Base-by-base conservation (phyloP, 306 rosid species). In the Quercus gilva region DNA sequence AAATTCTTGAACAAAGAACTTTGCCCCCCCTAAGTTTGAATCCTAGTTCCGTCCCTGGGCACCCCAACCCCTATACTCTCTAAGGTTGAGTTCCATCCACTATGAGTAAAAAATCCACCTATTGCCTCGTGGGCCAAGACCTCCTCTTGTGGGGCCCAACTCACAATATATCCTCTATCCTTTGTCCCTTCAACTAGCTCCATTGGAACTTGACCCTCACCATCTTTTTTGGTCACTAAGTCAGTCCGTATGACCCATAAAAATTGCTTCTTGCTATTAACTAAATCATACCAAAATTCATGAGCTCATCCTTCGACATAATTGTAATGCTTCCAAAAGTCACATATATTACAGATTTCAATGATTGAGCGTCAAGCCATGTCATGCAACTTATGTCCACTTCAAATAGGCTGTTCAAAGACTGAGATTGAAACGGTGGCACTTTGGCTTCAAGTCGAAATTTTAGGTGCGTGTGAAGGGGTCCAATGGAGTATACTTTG, bases 231-330 rank as follows among this genome's bases (percentile, higher is more conserved):
- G 6, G 15, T 4, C 14, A 85, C 69, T 28, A 59, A 18, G 55
- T 60, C 76, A 0, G 82, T 84, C 69, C 88, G 28, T 5, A 88
- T 23, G 13, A 80, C 88, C 90, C 88, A 86, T 78, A 79, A 25
- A 60, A 88, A 88, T 51, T 68, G 43, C 43, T 55, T 79, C 25
- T 80, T 43, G 52, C 89, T 84, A 8, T 81, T 71, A 17, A 75
- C 84, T 67, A 88, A 37, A 15, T 90, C 90, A 4, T 84, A 33
- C 90, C 87, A 86, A 3, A 88, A 70, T 83, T 84, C 90, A 68
- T 23, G 4, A 74, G 12, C 19, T 76, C 4, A 0, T 55, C 51
- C 3, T 25, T 55, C 1, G 58, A n/a, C 19, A 79, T 2, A 0
- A 20, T 64, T 2, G 81, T 6, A 15, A 86, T 13, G 76, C 89